These are phyloP conservation scores for Colletotrichum sp. DNA, from an alignment of 2,329 filamentous ascomycete species.

Conservation along the genomic window DNA sequence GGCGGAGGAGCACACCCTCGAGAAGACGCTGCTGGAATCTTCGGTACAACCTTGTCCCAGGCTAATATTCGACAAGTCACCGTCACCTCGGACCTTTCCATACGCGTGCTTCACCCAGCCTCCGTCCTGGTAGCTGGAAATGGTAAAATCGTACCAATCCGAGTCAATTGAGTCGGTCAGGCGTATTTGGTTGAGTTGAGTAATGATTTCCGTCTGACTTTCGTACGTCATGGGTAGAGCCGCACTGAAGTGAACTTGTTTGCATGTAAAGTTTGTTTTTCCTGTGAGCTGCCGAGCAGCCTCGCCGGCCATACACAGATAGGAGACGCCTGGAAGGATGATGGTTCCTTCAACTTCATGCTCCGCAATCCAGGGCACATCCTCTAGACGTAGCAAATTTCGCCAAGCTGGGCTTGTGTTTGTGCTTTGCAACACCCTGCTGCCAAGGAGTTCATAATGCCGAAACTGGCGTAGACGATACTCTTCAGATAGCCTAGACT, in stretches of 20 bases:
- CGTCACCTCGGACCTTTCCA: not conserved
- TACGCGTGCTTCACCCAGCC: conserved; percentile 1
- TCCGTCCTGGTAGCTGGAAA: not conserved
- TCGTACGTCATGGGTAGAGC: not conserved
- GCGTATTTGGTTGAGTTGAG: not conserved
- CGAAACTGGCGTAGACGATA: not conserved
- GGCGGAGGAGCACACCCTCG: not conserved
- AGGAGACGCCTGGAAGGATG: not conserved
- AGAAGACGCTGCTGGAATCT: not conserved
- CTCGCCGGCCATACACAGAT: conserved; percentile 3
- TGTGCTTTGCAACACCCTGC: not conserved
- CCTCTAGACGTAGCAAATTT: not conserved
- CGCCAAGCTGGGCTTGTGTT: not conserved
- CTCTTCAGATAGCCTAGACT: not conserved
- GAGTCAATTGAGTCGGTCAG: not conserved
- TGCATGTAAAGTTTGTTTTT: not conserved
- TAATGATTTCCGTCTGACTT: conserved; percentile 3
- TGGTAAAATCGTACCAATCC: conserved; percentile 11
- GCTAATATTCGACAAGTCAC: not conserved
- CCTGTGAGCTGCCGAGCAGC: not conserved
- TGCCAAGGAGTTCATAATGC: conserved; percentile 5
- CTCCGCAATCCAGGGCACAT: not conserved
- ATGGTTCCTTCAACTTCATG: not conserved
- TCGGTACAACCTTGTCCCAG: not conserved
- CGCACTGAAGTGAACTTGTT: conserved; percentile 1